Evolutionary conservation across 2,329 filamentous ascomycete species (phyloP), one percentile per base, ranked within the genome.

Genomic region (Capronia americana): DNA sequence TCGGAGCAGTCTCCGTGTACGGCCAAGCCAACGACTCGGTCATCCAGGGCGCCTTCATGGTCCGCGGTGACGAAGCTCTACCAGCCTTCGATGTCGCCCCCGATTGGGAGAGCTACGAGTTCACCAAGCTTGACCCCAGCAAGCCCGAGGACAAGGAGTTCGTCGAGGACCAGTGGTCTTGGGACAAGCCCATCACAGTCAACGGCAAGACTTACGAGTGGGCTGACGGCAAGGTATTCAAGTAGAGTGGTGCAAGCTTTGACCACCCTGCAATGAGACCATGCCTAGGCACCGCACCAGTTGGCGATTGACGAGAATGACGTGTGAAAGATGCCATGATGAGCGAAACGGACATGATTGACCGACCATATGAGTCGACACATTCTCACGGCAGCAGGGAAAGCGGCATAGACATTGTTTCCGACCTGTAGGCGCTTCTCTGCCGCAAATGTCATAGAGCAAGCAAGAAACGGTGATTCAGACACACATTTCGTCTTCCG

Each of bases 151-250:
- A 98, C 87, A 88, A 86, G 78, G 89, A 91, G 79, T 93, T 91
- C 79, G 85, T 99, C 77, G 88, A 95, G 78, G 88, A 91, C 79
- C 86, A 90, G 83, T 99, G 95, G 95, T 85, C 88, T 70, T 97
- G 93, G 92, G 95, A 98, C 81, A 91, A 92, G 85, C 89, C 91
- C 73, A 84, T 93, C 76, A 84, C 83, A 72, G 86, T 92, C 77
- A 82, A 90, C 77, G 94, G 91, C 85, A 97, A 98, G 91, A 87
- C 90, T 78, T 96, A 93, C 84, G 83, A 88, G 80, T 92, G 90
- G 85, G 91, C 91, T 78, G 90, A 92, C 77, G 95, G 95, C 80
- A 97, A 98, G 89, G 93, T 98, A 81, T 98, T 97, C 91, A 98
- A 98, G 88, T 98, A 97, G 87, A 85, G 24, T 30, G 17, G 12